Evolutionary conservation across 2,329 filamentous ascomycete genomes (phyloP).

Genomic region (Pseudocercospora fijiensis): DNA sequence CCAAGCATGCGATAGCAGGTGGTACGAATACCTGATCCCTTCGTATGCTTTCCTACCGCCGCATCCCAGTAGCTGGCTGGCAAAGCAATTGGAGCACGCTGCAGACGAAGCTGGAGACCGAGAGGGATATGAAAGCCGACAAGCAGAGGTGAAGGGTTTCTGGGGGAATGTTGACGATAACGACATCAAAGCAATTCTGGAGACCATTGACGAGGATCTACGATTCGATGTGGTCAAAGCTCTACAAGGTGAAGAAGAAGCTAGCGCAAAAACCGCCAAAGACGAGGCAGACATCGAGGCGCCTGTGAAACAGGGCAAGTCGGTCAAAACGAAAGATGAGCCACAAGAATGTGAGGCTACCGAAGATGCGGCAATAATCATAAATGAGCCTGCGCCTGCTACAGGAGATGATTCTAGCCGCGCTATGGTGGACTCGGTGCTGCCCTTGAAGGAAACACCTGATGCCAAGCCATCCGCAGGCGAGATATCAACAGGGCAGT

Average conservation of each 20-base stretch:
- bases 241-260: slow-evolving; percentile 50
- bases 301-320: slow-evolving; percentile 28
- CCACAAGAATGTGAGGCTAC: slow-evolving; percentile 14
- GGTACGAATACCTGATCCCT: slow-evolving; percentile 96
- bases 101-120: slow-evolving; percentile 71
- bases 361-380: slow-evolving; percentile 34
- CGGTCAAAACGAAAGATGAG: slow-evolving; percentile 5
- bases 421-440: slow-evolving; percentile 1
- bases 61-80: slow-evolving; percentile 82
- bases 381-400: slow-evolving; percentile 27
- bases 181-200: slow-evolving; percentile 68
- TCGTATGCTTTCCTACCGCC: slow-evolving; percentile 90
- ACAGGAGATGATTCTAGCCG: slow-evolving; percentile 8
- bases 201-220: slow-evolving; percentile 61
- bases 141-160: slow-evolving; percentile 76
- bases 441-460: slow-evolving; percentile 15
- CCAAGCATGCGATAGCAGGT: slow-evolving; percentile 87
- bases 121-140: slow-evolving; percentile 65
- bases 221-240: slow-evolving; percentile 62
- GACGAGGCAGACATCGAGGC: slow-evolving; percentile 40
- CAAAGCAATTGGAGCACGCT: slow-evolving; percentile 74
- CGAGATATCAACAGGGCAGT: slow-evolving; percentile 7
- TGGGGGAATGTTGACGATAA: slow-evolving; percentile 82
- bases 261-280: slow-evolving; percentile 35
- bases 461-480: slow-evolving; percentile 10